Base-by-base conservation (phyloP, 2,329 filamentous ascomycete genomes). In the Cercospora brassicicola region DNA sequence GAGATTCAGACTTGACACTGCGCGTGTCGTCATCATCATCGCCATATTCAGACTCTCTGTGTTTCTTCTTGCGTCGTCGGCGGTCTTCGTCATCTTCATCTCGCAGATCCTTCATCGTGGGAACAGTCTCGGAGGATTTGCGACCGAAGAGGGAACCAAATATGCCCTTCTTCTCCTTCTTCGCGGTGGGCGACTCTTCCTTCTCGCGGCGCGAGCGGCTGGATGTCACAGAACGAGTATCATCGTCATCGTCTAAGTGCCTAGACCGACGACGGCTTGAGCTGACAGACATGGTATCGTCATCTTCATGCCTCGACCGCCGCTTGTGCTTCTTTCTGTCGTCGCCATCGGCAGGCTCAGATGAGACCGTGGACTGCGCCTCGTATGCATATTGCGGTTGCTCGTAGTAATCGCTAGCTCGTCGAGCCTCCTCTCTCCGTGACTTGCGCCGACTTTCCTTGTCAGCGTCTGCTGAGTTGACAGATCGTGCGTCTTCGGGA, bases 81-180 rank as follows among this genome's bases (percentile, higher is more conserved):
- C 84, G 83, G 70, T 81, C 80, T 68, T 79, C 79, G 18, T 82
- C 82, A 20, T 79, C 78, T 10, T 80, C 78, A 48, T 81, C 79
- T 45, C 69, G 45, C 67, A 6, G 72, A 70, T 1, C 69, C 71
- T 5, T 69, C 69, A 28, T 72, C 59, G 59, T 68, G 5, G 48
- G 48, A n/a, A 55, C 48, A 28, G 48, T 73, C 59, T 74, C 73
- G 63, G 26, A 80, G 2, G 82, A 82, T 74, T 82, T 84, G 71
- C 81, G 79, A 33, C 79, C 76, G 68, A 84, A 84, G 8, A 84
- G 71, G 4, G 82, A 81, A 60, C 84, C 80, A 7, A 85, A 64
- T 11, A 82, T 81, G 59, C 79, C 79, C 59, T 82, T 82, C 70
- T 81, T 80, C 68, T 82, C 82, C 61, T 82, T 81, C 64, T 74